Evolutionary conservation across 2,329 filamentous ascomycete species (phyloP).

Genomic region (Colletotrichum gigasporum): DNA sequence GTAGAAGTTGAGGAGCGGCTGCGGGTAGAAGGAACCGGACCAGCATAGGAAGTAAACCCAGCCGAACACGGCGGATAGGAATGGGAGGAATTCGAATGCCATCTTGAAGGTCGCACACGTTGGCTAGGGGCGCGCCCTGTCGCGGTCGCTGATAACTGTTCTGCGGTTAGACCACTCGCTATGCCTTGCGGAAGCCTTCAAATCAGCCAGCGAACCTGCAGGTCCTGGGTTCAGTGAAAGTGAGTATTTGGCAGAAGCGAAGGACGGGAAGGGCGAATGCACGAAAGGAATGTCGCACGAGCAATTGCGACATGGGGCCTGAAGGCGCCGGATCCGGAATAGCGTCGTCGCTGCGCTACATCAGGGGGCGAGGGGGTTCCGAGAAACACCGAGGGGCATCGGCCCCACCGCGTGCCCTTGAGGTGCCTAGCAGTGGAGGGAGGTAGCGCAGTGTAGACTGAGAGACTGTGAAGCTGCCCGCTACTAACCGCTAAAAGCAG

Average conservation of each 20-base stretch:
- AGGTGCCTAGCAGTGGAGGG: background rate
- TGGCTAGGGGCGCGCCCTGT: too few relatives aligned
- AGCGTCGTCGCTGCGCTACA: constrained; percentile 13
- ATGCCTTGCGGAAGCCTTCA: background rate
- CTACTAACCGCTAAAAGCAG: background rate
- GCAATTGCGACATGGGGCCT: constrained; percentile 12
- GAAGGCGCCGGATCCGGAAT: background rate
- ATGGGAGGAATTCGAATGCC: constrained; percentile 50
- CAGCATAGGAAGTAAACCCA: constrained; percentile 82
- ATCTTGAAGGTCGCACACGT: too few relatives aligned
- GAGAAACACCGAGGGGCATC: background rate
- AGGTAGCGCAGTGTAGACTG: background rate
- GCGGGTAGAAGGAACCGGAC: constrained; percentile 94
- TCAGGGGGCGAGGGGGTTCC: background rate
- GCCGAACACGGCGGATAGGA: constrained; percentile 70
- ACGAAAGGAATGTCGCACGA: background rate
- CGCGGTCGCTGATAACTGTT: background rate
- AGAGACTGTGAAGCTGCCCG: too few relatives aligned
- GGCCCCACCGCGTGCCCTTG: background rate
- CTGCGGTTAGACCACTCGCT: background rate
- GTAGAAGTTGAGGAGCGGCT: constrained; percentile 81
- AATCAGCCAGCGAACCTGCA: constrained; percentile 9
- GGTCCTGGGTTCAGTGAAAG: background rate
- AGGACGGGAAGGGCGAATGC: background rate
- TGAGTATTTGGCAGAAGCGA: background rate